Evolutionary conservation across 176 grass and related monocot genomes (phyloP), one percentile per base, ranked within the genome.

Genomic region (Tillandsia leiboldiana): DNA sequence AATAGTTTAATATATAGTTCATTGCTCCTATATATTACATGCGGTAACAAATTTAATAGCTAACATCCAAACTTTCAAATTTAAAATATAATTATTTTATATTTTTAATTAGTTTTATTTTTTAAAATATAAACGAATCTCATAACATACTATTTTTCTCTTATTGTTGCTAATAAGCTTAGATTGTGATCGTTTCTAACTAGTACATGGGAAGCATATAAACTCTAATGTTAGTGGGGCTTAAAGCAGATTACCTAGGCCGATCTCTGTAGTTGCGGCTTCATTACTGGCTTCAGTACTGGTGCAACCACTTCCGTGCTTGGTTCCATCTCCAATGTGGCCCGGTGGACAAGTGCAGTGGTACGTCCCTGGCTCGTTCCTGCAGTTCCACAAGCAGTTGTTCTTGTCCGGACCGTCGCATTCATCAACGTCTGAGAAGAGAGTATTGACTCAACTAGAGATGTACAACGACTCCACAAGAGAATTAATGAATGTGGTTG

Each of bases 341-440:
- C 69, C 10, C 51, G 4, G 61, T 51, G 48, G 24, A 11, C 74
- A 50, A 29, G 10, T 22, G 57, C 27, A 18, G 2, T 29, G 12
- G 3, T 71, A 50, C 0, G 49, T 72, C 9, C 86, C 67, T 0
- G 1, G 0, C 1, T 10, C 0, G 12, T 71, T 71, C 23, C 2
- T 56, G 15, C 70, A 73, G 0, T 22, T 0, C 50, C 53, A 2
- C 1, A 1, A 8, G 50, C 80, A 87, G 5, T 75, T 72, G 50
- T 76, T 79, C 27, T 26, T 73, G 51, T 76, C 64, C 0, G 29
- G 51, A 15, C 75, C 17, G 50, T 0, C 0, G 27, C 82, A 88
- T 14, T 72, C 42, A 11, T 71, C 2, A 10, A 10, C 10, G 48
- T 79, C 79, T 89, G 73, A 67, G 12, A 67, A 9, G 65, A 3